These are phyloP conservation scores for Yamadazyma aaseri DNA, from an alignment of 1,139 yeast genomes.

Conservation along the genomic window DNA sequence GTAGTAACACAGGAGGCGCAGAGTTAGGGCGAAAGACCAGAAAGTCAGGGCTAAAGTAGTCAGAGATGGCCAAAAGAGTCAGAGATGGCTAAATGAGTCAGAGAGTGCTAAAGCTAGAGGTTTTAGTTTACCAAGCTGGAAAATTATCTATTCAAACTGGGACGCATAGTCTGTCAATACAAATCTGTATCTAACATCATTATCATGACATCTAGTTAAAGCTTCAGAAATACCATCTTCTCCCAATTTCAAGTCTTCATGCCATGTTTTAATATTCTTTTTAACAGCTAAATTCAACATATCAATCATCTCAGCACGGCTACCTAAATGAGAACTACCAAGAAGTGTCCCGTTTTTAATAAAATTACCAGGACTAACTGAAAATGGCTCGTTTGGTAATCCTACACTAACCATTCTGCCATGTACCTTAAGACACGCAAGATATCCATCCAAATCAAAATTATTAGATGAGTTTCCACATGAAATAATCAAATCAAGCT, in stretches of 20 bases:
- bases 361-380: slow-evolving; percentile 15
- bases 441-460: slow-evolving; percentile 31
- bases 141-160: slow-evolving; percentile 1
- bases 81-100: no score
- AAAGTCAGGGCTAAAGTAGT: no score
- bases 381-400: slow-evolving; percentile 31
- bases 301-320: slow-evolving; percentile 52
- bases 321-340: slow-evolving; percentile 45
- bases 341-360: slow-evolving; percentile 41
- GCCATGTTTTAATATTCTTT: slow-evolving; percentile 54
- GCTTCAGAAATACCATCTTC: slow-evolving; percentile 37
- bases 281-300: slow-evolving; percentile 54
- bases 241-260: slow-evolving; percentile 51
- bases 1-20: no score
- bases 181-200: slow-evolving; percentile 64
- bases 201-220: slow-evolving; percentile 28
- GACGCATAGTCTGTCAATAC: slow-evolving; percentile 57
- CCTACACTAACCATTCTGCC: slow-evolving; percentile 55
- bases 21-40: no score
- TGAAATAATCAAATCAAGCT: slow-evolving; percentile 48
- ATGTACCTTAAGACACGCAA: slow-evolving; percentile 29
- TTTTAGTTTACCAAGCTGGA: background rate
- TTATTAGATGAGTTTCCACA: slow-evolving; percentile 46
- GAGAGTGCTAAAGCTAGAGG: no score
- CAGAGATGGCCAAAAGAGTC: no score